Evolutionary conservation across 139 green algal species (phyloP).

Genomic region (Chloropicon primus): DNA sequence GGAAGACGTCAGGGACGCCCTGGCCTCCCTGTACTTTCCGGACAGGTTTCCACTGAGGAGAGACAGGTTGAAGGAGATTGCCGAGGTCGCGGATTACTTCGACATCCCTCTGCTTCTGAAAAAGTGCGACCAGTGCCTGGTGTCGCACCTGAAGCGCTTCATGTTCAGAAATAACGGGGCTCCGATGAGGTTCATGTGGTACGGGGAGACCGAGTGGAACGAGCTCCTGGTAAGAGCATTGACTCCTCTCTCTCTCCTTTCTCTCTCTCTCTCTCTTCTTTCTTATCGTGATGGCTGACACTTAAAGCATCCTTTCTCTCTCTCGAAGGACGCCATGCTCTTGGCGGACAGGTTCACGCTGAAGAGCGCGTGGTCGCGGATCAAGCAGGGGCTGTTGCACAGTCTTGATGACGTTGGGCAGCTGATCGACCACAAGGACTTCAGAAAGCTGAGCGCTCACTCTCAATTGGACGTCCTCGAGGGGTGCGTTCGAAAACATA

Average conservation of each 20-base stretch:
- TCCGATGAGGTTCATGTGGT: neutral
- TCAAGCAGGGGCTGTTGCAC: neutral
- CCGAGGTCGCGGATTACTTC: neutral
- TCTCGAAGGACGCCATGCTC: neutral
- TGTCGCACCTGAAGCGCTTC: neutral
- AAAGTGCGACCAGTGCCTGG: neutral
- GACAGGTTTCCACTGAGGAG: neutral
- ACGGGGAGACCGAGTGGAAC: neutral
- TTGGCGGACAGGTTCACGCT: neutral
- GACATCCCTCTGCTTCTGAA: neutral
- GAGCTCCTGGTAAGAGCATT: too few species aligned
- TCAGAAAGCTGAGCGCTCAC: neutral
- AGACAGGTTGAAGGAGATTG: neutral
- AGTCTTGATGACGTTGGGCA: neutral
- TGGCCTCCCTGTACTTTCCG: neutral
- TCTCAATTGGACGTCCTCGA: neutral
- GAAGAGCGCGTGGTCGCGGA: neutral
- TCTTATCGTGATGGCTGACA: too few species aligned
- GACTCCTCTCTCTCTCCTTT: too few species aligned
- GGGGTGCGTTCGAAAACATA: neutral
- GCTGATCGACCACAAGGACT: neutral
- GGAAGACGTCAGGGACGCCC: neutral
- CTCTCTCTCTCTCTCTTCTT: too few species aligned
- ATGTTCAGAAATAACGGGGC: neutral
- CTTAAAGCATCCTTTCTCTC: too few species aligned